Evolutionary conservation across 257 asterid species (phyloP), one percentile per base, ranked within the genome.

Genomic region (Salvia miltiorrhiza): DNA sequence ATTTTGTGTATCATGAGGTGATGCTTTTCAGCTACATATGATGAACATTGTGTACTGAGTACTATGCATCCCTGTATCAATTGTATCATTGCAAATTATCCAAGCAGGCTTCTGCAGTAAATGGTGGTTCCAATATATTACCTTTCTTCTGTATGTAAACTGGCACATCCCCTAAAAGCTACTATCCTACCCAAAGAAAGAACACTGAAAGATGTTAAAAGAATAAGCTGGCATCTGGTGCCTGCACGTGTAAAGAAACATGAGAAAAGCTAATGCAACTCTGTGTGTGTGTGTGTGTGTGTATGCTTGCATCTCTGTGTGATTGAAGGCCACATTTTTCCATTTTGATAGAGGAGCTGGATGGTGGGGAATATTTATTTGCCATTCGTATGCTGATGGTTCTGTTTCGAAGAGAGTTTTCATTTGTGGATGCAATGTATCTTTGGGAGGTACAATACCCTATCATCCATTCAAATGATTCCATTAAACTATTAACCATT

Each of bases 341-440:
- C 63, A 63, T 77, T 73, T 40, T 75, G 74, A 55, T 86, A 93
- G 98, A 90, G 96, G 95, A 88, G 66, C 82, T 93, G 76, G 98
- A 90, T 77, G 98, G 97, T 13, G 98, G 98, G 67, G 96, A 93
- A 66, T 93, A 93, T 81, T 79, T 93, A 64, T 93, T 93, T 69
- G 98, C 98, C 54, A 88, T 93, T 76, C 96, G 98, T 52, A 93
- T 93, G 98, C 82, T 90, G 81, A 93, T 93, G 98, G 97, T 90
- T 65, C 89, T 93, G 69, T 93, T 93, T 41, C 89, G 97, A 70
- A 87, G 98, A 76, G 98, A 93, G 77, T 90, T 93, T 80, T 93
- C 97, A 8, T 90, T 90, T 69, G 85, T 88, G 35, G 98, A 93
- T 87, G 89, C 94, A 7, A 71, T 93, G 78, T 88, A 90, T 83